Percentiles rank a stretch among this genome's conserved stretches.
Conservation (phyloP, 2,329 filamentous ascomycete species). For the Aspergillus viridinutans region DNA sequence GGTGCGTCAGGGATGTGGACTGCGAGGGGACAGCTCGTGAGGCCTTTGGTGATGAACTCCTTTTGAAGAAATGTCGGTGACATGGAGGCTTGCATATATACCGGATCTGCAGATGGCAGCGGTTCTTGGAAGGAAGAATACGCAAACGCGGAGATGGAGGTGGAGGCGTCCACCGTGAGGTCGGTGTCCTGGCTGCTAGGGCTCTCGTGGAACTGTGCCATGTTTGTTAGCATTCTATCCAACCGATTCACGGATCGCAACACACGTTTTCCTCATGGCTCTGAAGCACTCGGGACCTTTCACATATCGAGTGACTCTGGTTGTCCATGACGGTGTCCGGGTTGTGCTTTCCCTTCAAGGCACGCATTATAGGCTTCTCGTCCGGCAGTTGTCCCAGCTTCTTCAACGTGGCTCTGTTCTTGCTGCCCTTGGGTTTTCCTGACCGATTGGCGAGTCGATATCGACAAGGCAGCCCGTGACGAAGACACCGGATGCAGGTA, state of each 20-base stretch:
- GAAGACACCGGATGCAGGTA: slow-evolving; percentile 35
- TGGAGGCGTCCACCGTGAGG: neutral
- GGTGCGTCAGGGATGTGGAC: slow-evolving; percentile 23
- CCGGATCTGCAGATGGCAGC: slow-evolving; percentile 8
- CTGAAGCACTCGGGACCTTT: neutral
- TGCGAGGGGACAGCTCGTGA: slow-evolving; percentile 25
- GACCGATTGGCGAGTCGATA: slow-evolving; percentile 38
- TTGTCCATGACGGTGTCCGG: slow-evolving; percentile 11
- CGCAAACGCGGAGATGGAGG: neutral
- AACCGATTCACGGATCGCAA: neutral
- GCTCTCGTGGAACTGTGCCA: neutral
- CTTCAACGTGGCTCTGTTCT: slow-evolving; percentile 34
- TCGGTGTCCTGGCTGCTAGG: neutral
- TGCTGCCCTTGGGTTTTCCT: slow-evolving; percentile 39
- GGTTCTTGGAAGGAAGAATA: neutral
- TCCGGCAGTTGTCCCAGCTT: slow-evolving; percentile 35
- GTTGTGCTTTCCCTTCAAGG: slow-evolving; percentile 12
- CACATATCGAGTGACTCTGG: slow-evolving; percentile 1
- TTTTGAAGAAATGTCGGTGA: slow-evolving; percentile 29
- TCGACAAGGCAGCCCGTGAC: slow-evolving; percentile 34
- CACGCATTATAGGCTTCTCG: slow-evolving; percentile 20
- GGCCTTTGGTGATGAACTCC: slow-evolving; percentile 24
- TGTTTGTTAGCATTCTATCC: neutral
- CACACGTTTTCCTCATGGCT: neutral
- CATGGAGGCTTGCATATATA: slow-evolving; percentile 24